A percentile compares a stretch with the other conserved stretches of the same genome.
These are phyloP conservation scores for Thozetella sp. DNA, from an alignment of 495 filamentous ascomycete genomes.

Conservation along the genomic window DNA sequence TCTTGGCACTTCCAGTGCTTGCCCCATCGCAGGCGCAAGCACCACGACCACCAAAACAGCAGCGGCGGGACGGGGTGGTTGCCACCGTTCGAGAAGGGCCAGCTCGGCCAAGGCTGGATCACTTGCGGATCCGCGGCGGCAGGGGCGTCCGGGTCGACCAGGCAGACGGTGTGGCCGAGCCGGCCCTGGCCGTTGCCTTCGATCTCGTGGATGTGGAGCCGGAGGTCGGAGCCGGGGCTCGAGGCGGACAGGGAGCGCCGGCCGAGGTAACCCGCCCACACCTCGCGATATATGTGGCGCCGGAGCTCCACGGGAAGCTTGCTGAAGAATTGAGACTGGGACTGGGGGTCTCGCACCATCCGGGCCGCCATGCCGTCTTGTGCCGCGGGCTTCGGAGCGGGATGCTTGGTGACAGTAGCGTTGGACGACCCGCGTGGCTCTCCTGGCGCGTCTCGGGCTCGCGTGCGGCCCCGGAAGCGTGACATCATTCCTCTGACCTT, in stretches of 20 bases:
- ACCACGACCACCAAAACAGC: conserved; percentile 17
- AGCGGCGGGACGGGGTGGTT: background rate
- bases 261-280: conserved; percentile 18
- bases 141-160: conserved; percentile 2
- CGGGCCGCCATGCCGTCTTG: too few relatives aligned
- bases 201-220: conserved; percentile 21
- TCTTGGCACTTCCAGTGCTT: conserved; percentile 24
- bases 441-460: too few relatives aligned
- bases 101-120: conserved; percentile 9
- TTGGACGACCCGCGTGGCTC: too few relatives aligned
- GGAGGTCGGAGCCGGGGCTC: conserved; percentile 8
- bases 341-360: too few relatives aligned
- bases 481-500: too few relatives aligned
- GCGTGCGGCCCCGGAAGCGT: too few relatives aligned
- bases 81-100: background rate
- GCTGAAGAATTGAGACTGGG: conserved; percentile 13
- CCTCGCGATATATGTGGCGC: conserved; percentile 17
- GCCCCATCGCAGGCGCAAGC: conserved; percentile 17
- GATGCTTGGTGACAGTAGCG: too few relatives aligned
- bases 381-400: too few relatives aligned
- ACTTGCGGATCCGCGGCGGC: conserved; percentile 4
- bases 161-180: conserved; percentile 14
- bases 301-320: conserved; percentile 23
- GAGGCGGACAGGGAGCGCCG: background rate
- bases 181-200: background rate